These are phyloP conservation scores for Bipolaris cookei DNA, from an alignment of 2,329 filamentous ascomycete genomes.

Conservation along the genomic window DNA sequence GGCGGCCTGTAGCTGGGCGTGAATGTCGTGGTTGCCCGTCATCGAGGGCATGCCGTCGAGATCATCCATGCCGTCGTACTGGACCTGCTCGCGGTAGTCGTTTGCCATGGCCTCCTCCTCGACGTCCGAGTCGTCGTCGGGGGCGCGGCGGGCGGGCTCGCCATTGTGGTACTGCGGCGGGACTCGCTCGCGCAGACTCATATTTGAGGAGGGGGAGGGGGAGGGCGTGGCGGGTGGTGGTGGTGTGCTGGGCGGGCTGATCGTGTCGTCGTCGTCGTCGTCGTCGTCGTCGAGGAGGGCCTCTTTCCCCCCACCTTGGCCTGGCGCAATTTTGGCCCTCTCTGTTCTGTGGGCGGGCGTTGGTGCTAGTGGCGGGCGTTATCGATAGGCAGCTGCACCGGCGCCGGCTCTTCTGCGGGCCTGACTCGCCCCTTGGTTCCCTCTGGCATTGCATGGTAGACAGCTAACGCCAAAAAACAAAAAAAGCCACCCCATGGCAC, in stretches of 20 bases:
- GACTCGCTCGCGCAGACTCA: slow-evolving; percentile 30
- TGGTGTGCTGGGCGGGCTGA: slow-evolving; percentile 6
- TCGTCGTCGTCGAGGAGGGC: neutral
- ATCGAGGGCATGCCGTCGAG: slow-evolving; percentile 70
- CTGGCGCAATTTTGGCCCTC: slow-evolving; percentile 24
- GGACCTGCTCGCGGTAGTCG: slow-evolving; percentile 93
- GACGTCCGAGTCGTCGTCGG: slow-evolving; percentile 85
- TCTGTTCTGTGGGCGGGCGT: slow-evolving; percentile 24
- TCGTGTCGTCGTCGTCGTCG: slow-evolving; percentile 14
- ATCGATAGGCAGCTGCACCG: slow-evolving; percentile 21
- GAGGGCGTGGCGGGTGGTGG: slow-evolving; percentile 13
- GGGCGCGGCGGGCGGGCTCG: slow-evolving; percentile 43
- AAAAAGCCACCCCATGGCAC: slow-evolving; percentile 2
- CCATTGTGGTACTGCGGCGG: slow-evolving; percentile 50
- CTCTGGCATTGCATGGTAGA: no score
- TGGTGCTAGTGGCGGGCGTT: slow-evolving; percentile 21
- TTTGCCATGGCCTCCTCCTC: slow-evolving; percentile 96
- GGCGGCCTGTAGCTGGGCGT: slow-evolving; percentile 87
- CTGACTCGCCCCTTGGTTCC: neutral
- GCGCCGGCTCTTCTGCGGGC: slow-evolving; percentile 9
- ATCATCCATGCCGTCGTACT: slow-evolving; percentile 86
- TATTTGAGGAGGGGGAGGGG: slow-evolving; percentile 11
- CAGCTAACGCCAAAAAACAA: no score
- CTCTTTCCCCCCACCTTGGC: slow-evolving; percentile 19
- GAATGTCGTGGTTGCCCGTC: slow-evolving; percentile 85